These are phyloP conservation scores for Aspergillus sp. DNA, from an alignment of 2,329 filamentous ascomycete genomes.

Conservation along the genomic window DNA sequence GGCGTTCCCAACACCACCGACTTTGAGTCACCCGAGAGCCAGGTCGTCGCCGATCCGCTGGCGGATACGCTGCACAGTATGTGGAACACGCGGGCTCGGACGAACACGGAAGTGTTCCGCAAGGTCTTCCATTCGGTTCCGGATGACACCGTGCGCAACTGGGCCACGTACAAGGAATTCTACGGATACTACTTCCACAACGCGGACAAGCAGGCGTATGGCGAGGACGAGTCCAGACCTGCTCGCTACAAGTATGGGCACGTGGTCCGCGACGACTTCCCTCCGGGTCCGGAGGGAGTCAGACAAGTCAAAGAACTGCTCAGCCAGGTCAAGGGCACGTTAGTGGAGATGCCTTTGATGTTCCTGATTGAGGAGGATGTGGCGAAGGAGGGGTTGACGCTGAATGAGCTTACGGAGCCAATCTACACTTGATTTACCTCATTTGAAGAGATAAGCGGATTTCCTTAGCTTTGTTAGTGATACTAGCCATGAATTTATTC, in stretches of 20 bases:
- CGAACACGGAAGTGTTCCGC: conserved; percentile 62
- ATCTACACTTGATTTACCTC: conserved; percentile 68
- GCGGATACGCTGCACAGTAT: conserved; percentile 56
- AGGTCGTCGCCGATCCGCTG: conserved; percentile 60
- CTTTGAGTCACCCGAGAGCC: conserved; percentile 52
- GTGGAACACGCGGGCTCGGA: conserved; percentile 61
- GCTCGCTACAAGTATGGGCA: conserved; percentile 79
- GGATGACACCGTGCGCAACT: conserved; percentile 59
- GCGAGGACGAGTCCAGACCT: conserved; percentile 44
- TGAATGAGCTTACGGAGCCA: conserved; percentile 72
- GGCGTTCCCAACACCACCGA: conserved; percentile 59
- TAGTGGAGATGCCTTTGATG: conserved; percentile 88
- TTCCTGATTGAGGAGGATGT: conserved; percentile 86
- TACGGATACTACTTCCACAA: conserved; percentile 62
- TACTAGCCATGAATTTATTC: conserved; percentile 6
- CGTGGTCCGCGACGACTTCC: conserved; percentile 77
- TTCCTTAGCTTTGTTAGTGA: conserved; percentile 2
- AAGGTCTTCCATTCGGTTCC: conserved; percentile 66
- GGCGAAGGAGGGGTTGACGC: conserved; percentile 74
- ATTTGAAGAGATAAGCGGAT: conserved; percentile 16
- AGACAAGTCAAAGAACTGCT: conserved; percentile 72
- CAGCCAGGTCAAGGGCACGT: conserved; percentile 65
- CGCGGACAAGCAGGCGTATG: conserved; percentile 45
- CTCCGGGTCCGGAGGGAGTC: conserved; percentile 62
- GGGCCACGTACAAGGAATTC: conserved; percentile 65